These are phyloP conservation scores for Paramecium tetraurelia DNA, from an alignment of 73 alveolate species.

Conservation along the genomic window DNA sequence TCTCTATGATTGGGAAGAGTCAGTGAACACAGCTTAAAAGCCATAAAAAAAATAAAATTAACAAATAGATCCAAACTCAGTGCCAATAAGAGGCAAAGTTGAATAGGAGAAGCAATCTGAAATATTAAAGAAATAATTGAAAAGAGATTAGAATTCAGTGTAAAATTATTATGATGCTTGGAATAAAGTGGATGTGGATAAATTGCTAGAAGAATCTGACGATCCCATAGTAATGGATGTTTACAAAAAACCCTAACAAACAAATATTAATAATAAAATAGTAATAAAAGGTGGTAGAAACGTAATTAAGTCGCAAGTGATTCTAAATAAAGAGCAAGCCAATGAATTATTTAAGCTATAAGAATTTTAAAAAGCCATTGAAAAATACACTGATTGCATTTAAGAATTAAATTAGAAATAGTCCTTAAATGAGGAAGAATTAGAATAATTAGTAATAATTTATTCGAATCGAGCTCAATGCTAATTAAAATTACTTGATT, in stretches of 20 bases:
- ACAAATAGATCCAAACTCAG: not conserved
- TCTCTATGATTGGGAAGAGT: slow-evolving; percentile 55
- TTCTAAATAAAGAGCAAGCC: not conserved
- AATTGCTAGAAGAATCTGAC: not conserved
- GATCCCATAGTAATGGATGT: not conserved
- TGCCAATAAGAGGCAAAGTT: slow-evolving; percentile 50
- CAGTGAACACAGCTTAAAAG: not conserved
- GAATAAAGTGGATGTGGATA: slow-evolving; percentile 53
- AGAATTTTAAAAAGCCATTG: not conserved
- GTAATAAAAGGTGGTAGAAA: slow-evolving; percentile 10
- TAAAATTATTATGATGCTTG: slow-evolving; percentile 57
- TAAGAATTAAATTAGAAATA: not conserved
- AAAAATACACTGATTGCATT: not conserved
- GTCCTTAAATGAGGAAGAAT: not conserved
- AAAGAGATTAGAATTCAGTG: slow-evolving; percentile 45
- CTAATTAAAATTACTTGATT: not conserved
- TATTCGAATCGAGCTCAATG: not conserved
- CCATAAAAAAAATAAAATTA: not conserved
- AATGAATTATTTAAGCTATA: not conserved
- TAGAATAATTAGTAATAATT: not conserved
- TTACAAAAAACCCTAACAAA: not conserved
- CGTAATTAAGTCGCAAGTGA: not conserved
- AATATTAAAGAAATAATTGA: not conserved
- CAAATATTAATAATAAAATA: not conserved
- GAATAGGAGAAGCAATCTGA: not conserved